Evolutionary conservation across 208 protist genomes (phyloP), one percentile per base, ranked within the genome.

Genomic region (Acanthamoeba healyi): DNA sequence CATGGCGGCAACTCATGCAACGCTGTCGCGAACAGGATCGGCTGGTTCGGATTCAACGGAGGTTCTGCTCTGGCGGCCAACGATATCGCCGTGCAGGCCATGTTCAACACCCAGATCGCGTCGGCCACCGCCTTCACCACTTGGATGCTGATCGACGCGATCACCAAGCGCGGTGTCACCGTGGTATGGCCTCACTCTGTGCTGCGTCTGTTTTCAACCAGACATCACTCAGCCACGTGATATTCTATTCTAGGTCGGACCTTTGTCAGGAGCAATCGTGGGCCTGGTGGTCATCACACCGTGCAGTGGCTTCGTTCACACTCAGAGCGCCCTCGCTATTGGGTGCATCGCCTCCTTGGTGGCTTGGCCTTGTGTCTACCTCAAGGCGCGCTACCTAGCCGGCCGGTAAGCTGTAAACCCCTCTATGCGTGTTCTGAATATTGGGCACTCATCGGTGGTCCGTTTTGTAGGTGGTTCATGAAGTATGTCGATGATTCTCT

Each of bases 21-120:
- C 63, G 12, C n/a, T n/a, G n/a, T n/a, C n/a, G n/a, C n/a, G n/a
- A n/a, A n/a, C 29, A 94, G 95, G 95, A 72, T 96, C n/a, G 95
- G 95, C 42, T 96, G 95, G 95, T 96, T 96, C 72, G 95, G 95
- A 3, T 96, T 96, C 94, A 96, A 96, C 79, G 95, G 94, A 34
- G 94, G 94, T 26, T 96, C 95, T 5, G 93, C 95, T 12, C 65
- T 91, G 14, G 81, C 36, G 6, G 91, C 91, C 74, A 87, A 58
- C n/a, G 46, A 51, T 46, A 82, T 87, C 26, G 65, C 91, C 0
- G 40, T 29, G 17, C 5, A 51, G 32, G 91, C 91, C 56, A 49
- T 54, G 44, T 36, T 24, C 91, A 94, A 94, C 91, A 94, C 91
- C 17, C 70, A 94, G 22, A 94, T 94, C 56, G 9, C 91, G 26